These are phyloP conservation scores for Kernera saxatilis DNA, from an alignment of 345 rosid species.

Conservation along the genomic window DNA sequence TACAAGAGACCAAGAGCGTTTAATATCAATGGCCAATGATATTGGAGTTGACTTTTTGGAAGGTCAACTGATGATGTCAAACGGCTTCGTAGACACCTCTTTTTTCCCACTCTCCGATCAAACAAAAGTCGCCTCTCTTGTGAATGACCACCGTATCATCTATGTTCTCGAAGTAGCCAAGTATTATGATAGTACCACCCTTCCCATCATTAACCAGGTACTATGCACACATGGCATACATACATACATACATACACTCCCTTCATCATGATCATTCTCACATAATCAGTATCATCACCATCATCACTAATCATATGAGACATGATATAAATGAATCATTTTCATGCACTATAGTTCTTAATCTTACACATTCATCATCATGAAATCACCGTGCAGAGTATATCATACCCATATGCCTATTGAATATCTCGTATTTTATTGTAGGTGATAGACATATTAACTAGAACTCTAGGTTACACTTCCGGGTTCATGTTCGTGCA, in stretches of 20 bases:
- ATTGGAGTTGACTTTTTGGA: slow-evolving; percentile 52
- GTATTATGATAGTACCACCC: slow-evolving; percentile 46
- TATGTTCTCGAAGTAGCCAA: slow-evolving; percentile 73
- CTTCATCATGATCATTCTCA: background rate
- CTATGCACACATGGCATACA: background rate
- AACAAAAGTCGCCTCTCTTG: slow-evolving; percentile 46
- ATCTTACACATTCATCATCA: background rate
- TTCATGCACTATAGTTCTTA: background rate
- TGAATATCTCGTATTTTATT: background rate
- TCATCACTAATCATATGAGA: background rate
- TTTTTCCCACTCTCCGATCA: slow-evolving; percentile 54
- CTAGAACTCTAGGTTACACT: slow-evolving; percentile 26
- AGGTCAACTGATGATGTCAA: slow-evolving; percentile 58
- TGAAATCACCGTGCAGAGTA: background rate
- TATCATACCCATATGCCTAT: background rate
- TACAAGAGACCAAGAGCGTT: slow-evolving; percentile 55
- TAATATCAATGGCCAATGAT: slow-evolving; percentile 49
- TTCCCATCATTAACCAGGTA: slow-evolving; percentile 41
- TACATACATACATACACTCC: background rate
- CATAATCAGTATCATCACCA: background rate
- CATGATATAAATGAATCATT: background rate
- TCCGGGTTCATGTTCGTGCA: slow-evolving; percentile 36
- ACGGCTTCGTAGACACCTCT: slow-evolving; percentile 54
- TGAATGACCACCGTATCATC: slow-evolving; percentile 46
- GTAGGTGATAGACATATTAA: slow-evolving; percentile 38